Evolutionary conservation across 2,329 filamentous ascomycete genomes (phyloP).

Genomic region (Diaporthe ilicicola): DNA sequence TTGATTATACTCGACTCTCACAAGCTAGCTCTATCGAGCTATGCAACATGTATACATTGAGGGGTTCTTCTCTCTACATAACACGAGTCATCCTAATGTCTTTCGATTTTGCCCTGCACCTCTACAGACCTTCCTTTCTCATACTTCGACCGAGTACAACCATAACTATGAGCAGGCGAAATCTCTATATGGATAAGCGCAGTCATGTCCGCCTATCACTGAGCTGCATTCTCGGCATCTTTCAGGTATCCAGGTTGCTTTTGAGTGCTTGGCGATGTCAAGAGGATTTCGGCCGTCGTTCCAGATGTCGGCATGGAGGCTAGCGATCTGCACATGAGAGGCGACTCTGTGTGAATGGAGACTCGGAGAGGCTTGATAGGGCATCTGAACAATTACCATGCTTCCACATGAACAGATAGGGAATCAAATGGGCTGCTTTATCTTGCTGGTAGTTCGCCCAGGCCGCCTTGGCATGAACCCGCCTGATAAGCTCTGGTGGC

Average conservation of each 20-base stretch:
- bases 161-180: neutral
- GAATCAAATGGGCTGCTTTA: neutral
- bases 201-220: neutral
- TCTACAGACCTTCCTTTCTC: conserved; percentile 15
- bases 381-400: neutral
- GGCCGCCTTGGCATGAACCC: conserved; percentile 6
- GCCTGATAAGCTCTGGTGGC: conserved; percentile 1
- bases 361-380: neutral
- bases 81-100: neutral
- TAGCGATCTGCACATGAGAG: neutral
- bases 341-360: neutral
- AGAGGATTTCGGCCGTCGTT: conserved; percentile 1
- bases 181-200: neutral
- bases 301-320: conserved; percentile 3
- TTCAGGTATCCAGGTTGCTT: neutral
- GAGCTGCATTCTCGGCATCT: neutral
- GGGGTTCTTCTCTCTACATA: neutral
- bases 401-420: neutral
- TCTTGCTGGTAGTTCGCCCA: conserved; percentile 7
- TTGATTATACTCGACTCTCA: neutral
- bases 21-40: neutral
- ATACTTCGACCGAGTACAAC: neutral
- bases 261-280: neutral
- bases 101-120: neutral
- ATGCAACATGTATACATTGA: neutral